Evolutionary conservation across 805 yeast genomes (phyloP).

Genomic region (Sugiyamaella valdiviana): DNA sequence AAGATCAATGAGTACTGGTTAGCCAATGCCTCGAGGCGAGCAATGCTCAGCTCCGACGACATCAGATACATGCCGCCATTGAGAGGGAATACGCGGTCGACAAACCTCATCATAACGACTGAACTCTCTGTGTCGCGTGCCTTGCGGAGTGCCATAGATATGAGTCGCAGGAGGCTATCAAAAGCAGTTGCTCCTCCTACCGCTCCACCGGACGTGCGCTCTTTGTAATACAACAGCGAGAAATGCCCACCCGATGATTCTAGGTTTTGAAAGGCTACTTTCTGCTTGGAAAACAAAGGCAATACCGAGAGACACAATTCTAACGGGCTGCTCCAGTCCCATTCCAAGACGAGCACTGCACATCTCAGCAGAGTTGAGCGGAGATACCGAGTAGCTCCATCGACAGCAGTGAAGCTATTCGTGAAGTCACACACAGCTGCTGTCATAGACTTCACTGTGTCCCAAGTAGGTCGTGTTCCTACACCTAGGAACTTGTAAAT

Average conservation of each 20-base stretch:
- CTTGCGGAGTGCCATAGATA: background rate
- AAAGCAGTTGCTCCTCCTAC: background rate
- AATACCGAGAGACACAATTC: background rate
- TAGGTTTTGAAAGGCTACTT: background rate
- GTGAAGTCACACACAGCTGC: background rate
- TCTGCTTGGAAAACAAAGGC: background rate
- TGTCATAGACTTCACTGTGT: background rate
- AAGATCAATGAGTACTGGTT: constrained; percentile 7
- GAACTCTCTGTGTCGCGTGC: background rate
- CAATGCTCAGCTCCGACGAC: constrained; percentile 2
- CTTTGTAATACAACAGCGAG: background rate
- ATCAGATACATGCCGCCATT: background rate
- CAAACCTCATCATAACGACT: background rate
- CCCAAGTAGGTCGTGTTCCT: background rate
- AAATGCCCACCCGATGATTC: background rate
- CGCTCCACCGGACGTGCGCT: background rate
- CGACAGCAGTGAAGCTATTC: background rate
- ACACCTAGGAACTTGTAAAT: background rate
- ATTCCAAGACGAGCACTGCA: background rate
- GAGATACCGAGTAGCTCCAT: background rate
- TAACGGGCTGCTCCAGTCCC: background rate
- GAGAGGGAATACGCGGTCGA: constrained; percentile 1
- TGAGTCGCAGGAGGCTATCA: background rate
- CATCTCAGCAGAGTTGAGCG: background rate
- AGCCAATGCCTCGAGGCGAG: constrained; percentile 4